Evolutionary conservation across 2,329 filamentous ascomycete species (phyloP), one percentile per base, ranked within the genome.

Genomic region (Hirsutella rhossiliensis): DNA sequence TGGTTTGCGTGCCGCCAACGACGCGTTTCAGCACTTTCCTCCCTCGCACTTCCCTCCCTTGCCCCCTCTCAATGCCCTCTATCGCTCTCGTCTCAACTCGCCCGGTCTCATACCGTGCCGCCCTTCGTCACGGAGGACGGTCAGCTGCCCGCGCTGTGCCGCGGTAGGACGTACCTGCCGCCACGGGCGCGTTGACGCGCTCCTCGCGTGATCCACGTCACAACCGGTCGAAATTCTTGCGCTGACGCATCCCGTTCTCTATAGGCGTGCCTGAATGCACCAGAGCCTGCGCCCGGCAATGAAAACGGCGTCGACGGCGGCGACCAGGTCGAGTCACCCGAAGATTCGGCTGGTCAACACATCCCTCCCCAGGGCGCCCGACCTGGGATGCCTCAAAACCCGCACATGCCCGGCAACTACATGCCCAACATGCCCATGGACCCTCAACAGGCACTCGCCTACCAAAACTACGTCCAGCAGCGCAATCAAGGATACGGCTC

Each of bases 221-320:
- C 23, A 27, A 27, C 6, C 23, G 9, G 23, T 5, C 6, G 6
- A 27, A 27, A 6, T 27, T 27, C 15, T 8, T 3, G 2, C 13
- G 15, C 23, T 40, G 15, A 40, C 38, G 69, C 60, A 28, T 42
- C 3, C 51, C 42, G 54, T 47, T 42, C 54, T 47, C 20, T 44
- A n/a, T 55, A 97, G 90, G 89, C 92, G 42, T 98, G 92, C 62
- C 69, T 98, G 48, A 98, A 98, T 64, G 92, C 92, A 18, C 92
- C 92, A 37, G 92, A 98, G 64, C 89, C 90, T 42, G 74, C 82
- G 20, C 77, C 80, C 30, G 85, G 85, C 58, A 81, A 80, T 57
- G 87, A 94, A 60, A 88, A 88, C 55, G 84, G 84, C 42, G 82
- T 86, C 49, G 84, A 89, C 51, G 82, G 84, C 51, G 67, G 72